phyloP scores from a whole-genome alignment of 805 yeast genomes.

The Pichia sporocuriosa region DNA sequence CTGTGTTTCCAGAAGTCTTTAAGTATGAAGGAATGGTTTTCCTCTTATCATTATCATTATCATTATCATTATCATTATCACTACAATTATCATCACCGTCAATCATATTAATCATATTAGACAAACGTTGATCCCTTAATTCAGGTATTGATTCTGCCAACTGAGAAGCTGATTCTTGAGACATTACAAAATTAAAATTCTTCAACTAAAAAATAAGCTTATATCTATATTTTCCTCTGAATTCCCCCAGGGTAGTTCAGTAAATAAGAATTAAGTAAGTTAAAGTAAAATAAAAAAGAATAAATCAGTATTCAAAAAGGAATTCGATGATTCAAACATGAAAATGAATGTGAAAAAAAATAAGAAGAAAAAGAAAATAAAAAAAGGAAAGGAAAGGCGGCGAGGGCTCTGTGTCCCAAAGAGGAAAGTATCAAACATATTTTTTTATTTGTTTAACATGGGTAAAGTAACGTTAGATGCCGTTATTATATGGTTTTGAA shows the following conservation, averaged over 20 bases:
- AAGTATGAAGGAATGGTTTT: too few species aligned
- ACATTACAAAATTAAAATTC: not conserved
- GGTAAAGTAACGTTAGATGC: too few species aligned
- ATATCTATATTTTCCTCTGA: not conserved
- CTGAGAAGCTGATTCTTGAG: not conserved
- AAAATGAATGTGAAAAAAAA: not conserved
- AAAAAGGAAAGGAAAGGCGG: not conserved
- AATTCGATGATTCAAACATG: too few species aligned
- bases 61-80: too few species aligned
- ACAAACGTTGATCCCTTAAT: not conserved
- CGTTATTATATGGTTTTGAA: too few species aligned
- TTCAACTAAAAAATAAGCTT: not conserved
- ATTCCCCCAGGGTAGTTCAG: not conserved
- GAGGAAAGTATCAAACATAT: too few species aligned
- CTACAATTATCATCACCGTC: not conserved
- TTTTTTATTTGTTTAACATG: too few species aligned
- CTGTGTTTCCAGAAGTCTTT: not conserved
- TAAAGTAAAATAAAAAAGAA: not conserved
- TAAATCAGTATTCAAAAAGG: not conserved
- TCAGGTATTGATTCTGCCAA: not conserved
- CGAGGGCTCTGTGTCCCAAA: too few species aligned
- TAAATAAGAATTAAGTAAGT: not conserved
- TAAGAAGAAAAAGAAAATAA: not conserved
- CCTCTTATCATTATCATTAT: too few species aligned
- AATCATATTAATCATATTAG: not conserved